These are phyloP conservation scores for Verticillium klebahnii DNA, from an alignment of 2,329 filamentous ascomycete species.

Conservation along the genomic window DNA sequence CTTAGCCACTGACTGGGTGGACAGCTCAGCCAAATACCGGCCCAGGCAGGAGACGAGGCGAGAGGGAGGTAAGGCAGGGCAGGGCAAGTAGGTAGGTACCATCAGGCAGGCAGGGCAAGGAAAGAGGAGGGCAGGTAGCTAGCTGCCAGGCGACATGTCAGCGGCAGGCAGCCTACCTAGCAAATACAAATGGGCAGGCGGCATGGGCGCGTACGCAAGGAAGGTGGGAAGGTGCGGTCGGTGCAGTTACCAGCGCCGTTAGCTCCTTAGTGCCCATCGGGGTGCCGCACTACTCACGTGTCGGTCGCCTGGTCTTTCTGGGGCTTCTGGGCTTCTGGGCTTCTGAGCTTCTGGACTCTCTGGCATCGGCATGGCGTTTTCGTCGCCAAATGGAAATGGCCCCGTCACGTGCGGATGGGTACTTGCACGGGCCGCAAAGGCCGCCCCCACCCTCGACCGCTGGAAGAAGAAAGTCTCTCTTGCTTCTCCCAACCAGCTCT, in stretches of 20 bases:
- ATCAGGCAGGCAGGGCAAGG: not conserved
- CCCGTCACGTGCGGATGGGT: not conserved
- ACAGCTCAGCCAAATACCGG: not conserved
- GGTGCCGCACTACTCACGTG: not conserved
- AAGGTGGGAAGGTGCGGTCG: not conserved
- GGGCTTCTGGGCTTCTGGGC: too few relatives aligned
- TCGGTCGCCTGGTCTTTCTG: not conserved
- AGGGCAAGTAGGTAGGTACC: not conserved
- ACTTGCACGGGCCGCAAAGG: not conserved
- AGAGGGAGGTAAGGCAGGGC: not conserved
- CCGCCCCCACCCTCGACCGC: not conserved
- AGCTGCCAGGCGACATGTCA: not conserved
- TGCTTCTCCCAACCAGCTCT: not conserved
- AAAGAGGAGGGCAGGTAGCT: not conserved
- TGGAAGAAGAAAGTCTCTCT: not conserved
- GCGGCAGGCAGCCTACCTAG: not conserved
- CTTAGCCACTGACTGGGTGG: not conserved
- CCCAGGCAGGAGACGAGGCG: not conserved
- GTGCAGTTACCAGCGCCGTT: too few relatives aligned
- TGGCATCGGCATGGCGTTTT: not conserved
- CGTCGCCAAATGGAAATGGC: not conserved
- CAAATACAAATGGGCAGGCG: not conserved
- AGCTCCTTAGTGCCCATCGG: not conserved
- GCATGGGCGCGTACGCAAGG: not conserved
- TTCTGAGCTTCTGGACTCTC: not conserved